These are phyloP conservation scores for Trifolium subterraneum DNA, from an alignment of 306 rosid species.

Conservation along the genomic window DNA sequence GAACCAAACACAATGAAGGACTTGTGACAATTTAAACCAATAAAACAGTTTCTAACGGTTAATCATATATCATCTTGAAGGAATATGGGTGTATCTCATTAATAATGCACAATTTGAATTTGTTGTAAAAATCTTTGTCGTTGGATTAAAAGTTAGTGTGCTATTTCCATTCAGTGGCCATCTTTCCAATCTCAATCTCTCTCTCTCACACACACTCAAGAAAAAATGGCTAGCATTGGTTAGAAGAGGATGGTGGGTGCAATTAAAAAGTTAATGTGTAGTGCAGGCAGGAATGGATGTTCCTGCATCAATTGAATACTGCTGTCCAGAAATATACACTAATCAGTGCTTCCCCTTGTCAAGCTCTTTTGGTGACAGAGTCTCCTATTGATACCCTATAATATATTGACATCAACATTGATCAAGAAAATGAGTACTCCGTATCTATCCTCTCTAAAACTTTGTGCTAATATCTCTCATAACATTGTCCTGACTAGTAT, in stretches of 20 bases:
- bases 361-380: neutral
- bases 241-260: neutral
- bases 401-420: neutral
- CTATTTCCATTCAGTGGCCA: too few species aligned
- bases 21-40: too few species aligned
- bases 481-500: neutral
- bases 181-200: neutral
- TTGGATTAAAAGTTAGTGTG: too few species aligned
- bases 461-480: neutral
- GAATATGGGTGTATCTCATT: too few species aligned
- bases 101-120: too few species aligned
- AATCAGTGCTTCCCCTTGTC: neutral
- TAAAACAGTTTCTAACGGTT: too few species aligned
- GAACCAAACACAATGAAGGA: too few species aligned
- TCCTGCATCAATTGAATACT: neutral
- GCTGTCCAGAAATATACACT: neutral
- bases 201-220: neutral
- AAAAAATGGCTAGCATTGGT: neutral
- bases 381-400: neutral
- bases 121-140: too few species aligned
- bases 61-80: too few species aligned
- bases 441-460: neutral
- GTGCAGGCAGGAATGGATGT: neutral
- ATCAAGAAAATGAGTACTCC: neutral
- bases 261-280: neutral